Evolutionary conservation across 495 filamentous ascomycete species (phyloP).

Genomic region (Lasiosphaeriaceae sp.): DNA sequence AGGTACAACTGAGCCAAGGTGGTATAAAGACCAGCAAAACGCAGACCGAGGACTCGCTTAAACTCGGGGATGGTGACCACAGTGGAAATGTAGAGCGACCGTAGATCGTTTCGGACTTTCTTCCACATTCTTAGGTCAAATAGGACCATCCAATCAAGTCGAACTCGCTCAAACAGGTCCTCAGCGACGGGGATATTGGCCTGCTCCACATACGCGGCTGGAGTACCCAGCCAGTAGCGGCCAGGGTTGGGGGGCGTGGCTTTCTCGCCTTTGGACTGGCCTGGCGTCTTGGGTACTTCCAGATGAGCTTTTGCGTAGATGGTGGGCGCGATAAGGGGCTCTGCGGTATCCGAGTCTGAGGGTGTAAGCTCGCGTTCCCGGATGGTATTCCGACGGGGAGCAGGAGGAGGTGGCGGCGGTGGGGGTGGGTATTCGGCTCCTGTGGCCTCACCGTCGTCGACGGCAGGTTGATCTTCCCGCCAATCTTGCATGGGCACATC

Average conservation of each 20-base stretch:
- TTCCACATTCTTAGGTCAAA: slow-evolving; percentile 98
- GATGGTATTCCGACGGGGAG: slow-evolving; percentile 28
- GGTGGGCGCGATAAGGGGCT: slow-evolving; percentile 53
- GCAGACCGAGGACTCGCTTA: slow-evolving; percentile 90
- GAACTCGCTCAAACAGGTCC: slow-evolving; percentile 79
- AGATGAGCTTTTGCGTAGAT: slow-evolving; percentile 51
- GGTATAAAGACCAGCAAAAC: slow-evolving; percentile 91
- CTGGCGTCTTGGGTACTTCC: slow-evolving; percentile 56
- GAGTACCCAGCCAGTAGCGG: slow-evolving; percentile 81
- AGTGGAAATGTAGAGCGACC: slow-evolving; percentile 92
- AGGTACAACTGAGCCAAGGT: slow-evolving; percentile 90
- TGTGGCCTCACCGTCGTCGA: slow-evolving; percentile 66
- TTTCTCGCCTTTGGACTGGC: slow-evolving; percentile 29
- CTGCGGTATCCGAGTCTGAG: slow-evolving; percentile 57
- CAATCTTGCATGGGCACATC: slow-evolving; percentile 59
- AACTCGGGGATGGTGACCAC: slow-evolving; percentile 92
- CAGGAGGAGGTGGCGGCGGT: slow-evolving; percentile 57
- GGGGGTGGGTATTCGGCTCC: slow-evolving; percentile 63
- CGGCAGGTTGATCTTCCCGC: slow-evolving; percentile 32
- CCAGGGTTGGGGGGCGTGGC: slow-evolving; percentile 49
- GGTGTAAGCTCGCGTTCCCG: slow-evolving; percentile 53
- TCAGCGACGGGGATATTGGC: slow-evolving; percentile 66
- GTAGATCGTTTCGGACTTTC: slow-evolving; percentile 80
- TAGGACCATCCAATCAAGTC: slow-evolving; percentile 93
- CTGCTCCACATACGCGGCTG: slow-evolving; percentile 56